Evolutionary conservation across 1,284 basidiomycete species (phyloP), one percentile per base, ranked within the genome.

Genomic region (Cystobasidiaceae sp.): DNA sequence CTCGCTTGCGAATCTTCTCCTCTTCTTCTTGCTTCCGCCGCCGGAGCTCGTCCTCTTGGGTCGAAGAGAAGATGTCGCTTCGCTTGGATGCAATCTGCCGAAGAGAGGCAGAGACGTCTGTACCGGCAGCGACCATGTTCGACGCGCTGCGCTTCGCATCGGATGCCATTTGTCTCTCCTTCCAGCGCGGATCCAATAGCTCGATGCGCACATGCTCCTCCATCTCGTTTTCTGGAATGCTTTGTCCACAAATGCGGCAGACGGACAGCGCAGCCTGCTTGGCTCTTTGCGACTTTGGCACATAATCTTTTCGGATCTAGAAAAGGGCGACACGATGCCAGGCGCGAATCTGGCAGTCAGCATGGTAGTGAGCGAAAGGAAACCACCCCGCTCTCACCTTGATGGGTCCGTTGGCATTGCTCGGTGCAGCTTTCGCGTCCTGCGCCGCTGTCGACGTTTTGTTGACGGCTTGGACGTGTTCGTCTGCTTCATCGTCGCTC

Each of bases 191-290:
- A 78, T 99, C 93, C 73, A 99, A 84, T 54, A 97, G 80, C 77
- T 99, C 96, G 77, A 98, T 97, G 74, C 96, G 89, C 83, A 97
- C 94, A 78, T 98, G 96, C 76, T 98, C 93, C 71, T 93, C 86
- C 68, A 98, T 82, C 77, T 98, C 93, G 79, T 93, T 88, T 71
- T 96, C 86, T 28, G 93, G 86, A 27, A 98, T 89, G 77, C 90
- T 87, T 76, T 97, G 92, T 32, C 89, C 88, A 79, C 94, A 97
- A 72, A 97, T 89, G 9, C 87, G 85, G 79, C 93, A 97, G 21
- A 87, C 89, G 2, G 91, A 90, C 77, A 88, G 85, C 28, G 85
- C 82, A 50, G 86, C 81, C 74, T 85, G 83, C 52, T 64, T 64
- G 13, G 61, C 37, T 46, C 49, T 76, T 71, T 17, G 68, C 78